Percentiles rank a stretch among this genome's conserved stretches.
phyloP scores from a whole-genome alignment of 1,139 yeast species.

The Debaryomyces singareniensis region DNA sequence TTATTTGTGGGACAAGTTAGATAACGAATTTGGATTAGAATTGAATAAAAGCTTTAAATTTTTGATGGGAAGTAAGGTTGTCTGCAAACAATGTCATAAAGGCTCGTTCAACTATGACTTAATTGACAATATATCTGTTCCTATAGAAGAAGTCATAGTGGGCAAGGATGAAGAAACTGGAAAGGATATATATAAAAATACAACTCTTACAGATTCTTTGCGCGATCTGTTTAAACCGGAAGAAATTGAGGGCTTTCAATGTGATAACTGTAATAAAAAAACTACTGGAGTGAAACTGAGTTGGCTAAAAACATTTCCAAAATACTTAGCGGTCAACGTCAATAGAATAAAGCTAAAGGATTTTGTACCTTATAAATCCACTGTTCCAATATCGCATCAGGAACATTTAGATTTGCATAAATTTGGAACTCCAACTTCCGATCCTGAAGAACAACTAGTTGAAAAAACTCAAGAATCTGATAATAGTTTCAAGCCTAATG shows the following conservation, averaged over 20 bases:
- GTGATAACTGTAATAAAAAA: conserved; percentile 49
- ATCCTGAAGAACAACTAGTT: conserved; percentile 9
- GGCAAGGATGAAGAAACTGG: conserved; percentile 35
- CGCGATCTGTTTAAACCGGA: conserved; percentile 45
- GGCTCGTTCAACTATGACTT: conserved; percentile 54
- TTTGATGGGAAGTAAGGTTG: conserved; percentile 55
- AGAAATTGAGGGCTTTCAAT: conserved; percentile 55
- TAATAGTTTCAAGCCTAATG: conserved; percentile 47
- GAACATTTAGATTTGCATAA: conserved; percentile 28
- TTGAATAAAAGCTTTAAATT: conserved; percentile 56
- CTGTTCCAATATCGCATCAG: conserved; percentile 63
- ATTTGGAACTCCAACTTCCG: conserved; percentile 36
- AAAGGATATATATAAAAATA: conserved; percentile 40
- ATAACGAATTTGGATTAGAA: conserved; percentile 40
- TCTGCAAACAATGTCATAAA: conserved; percentile 55
- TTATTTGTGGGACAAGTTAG: conserved; percentile 60
- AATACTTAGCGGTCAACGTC: conserved; percentile 63
- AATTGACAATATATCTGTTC: conserved; percentile 66
- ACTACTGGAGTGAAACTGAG: conserved; percentile 41
- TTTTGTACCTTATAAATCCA: conserved; percentile 86
- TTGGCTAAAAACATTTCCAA: conserved; percentile 61
- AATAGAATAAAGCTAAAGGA: conserved; percentile 77
- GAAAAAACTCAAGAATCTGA: conserved; percentile 13
- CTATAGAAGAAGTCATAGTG: conserved; percentile 40
- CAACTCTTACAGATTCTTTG: conserved; percentile 49